Base-by-base conservation (phyloP, 2,329 filamentous ascomycete species). In the Sarocladiaceae sp. region DNA sequence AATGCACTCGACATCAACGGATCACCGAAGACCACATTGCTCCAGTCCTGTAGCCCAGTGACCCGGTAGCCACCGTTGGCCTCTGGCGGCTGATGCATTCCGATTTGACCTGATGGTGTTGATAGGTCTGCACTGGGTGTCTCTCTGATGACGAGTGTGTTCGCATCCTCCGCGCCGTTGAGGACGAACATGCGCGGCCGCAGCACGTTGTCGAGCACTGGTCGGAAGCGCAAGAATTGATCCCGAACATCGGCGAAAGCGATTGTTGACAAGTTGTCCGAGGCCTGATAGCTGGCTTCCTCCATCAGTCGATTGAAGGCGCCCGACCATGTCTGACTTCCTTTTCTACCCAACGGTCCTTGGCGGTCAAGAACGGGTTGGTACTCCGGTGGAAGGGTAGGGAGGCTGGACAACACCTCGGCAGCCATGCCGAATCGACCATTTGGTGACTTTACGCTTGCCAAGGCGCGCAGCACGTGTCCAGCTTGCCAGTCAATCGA, bases 1-100 rank as follows among this genome's bases (percentile, higher is more conserved):
- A 81, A 76, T 6, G 66, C 65, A 21, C 3, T 64, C 2, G 72
- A 67, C 41, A 83, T 63, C 2, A 82, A 55, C 0, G 78, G 76
- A 48, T 82, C 79, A 10, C 78, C 78, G 50, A 82, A 82, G 10
- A 80, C 51, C 33, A 73, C 72, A 47, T 70, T 73, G 47, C 73
- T 73, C 78, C 78, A 82, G 58, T 78, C 74, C 24, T 66, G 65
- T n/a, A 82, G 55, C 0, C 76, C 76, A 0, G 66, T 72, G 12
- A 80, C 55, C 18, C 54, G 54, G 12, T n/a, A n/a, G n/a, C n/a
- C n/a, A 70, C 58, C 1, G 48, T 45, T 3, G 43, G 10, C 9
- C 13, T 33, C n/a, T 20, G 31, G 18, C 33, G 15, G 13, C 39
- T n/a, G 9, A 29, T 31, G 4, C 9, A 7, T 18, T 16, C 15